A percentile compares a stretch with the other conserved stretches of the same genome.
phyloP scores from a whole-genome alignment of 2,329 filamentous ascomycete genomes.

The Exophiala sideris region DNA sequence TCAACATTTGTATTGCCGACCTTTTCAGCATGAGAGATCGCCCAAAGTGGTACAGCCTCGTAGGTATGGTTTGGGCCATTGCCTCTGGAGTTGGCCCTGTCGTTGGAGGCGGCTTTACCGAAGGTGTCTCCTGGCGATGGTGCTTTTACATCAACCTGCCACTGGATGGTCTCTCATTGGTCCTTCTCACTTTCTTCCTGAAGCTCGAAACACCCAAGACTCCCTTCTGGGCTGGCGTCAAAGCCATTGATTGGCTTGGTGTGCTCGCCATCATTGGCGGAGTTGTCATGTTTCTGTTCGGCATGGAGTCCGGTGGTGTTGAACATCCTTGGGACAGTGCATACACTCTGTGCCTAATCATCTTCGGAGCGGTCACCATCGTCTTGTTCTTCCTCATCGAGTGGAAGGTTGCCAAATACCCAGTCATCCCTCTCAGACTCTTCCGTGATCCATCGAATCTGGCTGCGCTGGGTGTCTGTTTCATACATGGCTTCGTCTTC shows the following conservation, averaged over 20 bases:
- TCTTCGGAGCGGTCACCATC: constrained; percentile 44
- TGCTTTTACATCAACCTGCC: constrained; percentile 61
- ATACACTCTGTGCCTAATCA: constrained; percentile 49
- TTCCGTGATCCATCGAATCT: constrained; percentile 36
- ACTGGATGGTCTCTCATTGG: constrained; percentile 57
- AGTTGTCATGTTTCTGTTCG: constrained; percentile 67
- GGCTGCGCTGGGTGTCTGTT: constrained; percentile 63
- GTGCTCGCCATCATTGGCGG: constrained; percentile 61
- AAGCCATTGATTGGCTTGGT: constrained; percentile 63
- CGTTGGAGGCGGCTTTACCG: constrained; percentile 41
- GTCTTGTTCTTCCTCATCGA: constrained; percentile 57
- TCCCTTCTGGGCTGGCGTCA: constrained; percentile 54
- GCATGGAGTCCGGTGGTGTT: constrained; percentile 66
- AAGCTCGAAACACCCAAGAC: constrained; percentile 61
- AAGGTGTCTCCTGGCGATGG: constrained; percentile 37
- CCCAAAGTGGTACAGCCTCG: constrained; percentile 60
- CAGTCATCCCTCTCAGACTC: constrained; percentile 59
- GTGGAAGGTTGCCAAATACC: constrained; percentile 58
- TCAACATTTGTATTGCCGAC: constrained; percentile 63
- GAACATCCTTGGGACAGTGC: constrained; percentile 50
- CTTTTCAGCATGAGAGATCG: constrained; percentile 59
- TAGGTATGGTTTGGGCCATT: constrained; percentile 61
- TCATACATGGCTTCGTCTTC: constrained; percentile 73
- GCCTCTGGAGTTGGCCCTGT: constrained; percentile 57
- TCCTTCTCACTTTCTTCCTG: constrained; percentile 59